phyloP scores from a whole-genome alignment of 1,284 basidiomycete species.

The Bjerkandera adusta region DNA sequence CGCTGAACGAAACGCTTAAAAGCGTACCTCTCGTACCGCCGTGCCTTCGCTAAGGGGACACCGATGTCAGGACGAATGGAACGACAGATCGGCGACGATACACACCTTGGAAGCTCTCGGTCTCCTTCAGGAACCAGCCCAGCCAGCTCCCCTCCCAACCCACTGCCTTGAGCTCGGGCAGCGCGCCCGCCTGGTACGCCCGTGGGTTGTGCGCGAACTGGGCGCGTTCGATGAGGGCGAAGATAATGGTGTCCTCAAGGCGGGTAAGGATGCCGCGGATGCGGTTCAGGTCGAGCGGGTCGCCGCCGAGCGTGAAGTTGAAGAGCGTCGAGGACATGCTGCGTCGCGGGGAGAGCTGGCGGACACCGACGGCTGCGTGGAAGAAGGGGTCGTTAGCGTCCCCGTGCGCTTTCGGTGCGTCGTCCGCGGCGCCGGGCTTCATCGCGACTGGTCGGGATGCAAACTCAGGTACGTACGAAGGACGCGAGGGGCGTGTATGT shows the following conservation, averaged over 20 bases:
- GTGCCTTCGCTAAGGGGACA: conserved; percentile 93
- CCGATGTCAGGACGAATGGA: no score
- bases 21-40: conserved; percentile 83
- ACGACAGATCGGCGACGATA: no score
- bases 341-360: neutral
- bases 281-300: conserved; percentile 81
- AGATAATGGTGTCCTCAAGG: conserved; percentile 98
- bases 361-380: neutral
- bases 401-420: neutral
- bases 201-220: conserved; percentile 95
- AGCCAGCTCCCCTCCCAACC: conserved; percentile 89
- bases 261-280: conserved; percentile 88
- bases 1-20: neutral
- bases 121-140: conserved; percentile 97
- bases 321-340: conserved; percentile 50
- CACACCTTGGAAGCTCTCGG: conserved; percentile 90
- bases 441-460: no score
- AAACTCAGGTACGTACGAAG: neutral
- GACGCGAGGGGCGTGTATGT: neutral
- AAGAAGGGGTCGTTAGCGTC: neutral
- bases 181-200: conserved; percentile 83
- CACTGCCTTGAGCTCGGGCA: conserved; percentile 70
- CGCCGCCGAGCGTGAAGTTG: conserved; percentile 68
- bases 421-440: no score
- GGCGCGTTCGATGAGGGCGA: conserved; percentile 93